These are phyloP conservation scores for Rosa chinensis DNA, from an alignment of 306 rosid species.

Conservation along the genomic window DNA sequence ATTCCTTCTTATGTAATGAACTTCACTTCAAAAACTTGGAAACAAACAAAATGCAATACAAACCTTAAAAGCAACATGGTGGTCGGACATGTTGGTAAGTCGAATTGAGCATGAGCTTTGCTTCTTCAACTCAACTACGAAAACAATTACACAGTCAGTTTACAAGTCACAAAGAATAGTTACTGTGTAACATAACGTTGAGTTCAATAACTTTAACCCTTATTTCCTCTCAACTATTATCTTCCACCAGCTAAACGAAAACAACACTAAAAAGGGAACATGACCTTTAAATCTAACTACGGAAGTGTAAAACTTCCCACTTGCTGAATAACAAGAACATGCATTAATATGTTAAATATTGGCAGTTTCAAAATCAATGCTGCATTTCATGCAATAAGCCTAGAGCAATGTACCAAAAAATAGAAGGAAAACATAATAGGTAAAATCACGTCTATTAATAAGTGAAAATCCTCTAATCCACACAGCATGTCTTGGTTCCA, in stretches of 20 bases:
- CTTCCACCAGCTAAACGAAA: not conserved
- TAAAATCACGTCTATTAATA: not conserved
- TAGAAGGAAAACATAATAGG: not conserved
- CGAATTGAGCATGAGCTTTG: slow-evolving; percentile 76
- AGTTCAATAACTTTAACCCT: not conserved
- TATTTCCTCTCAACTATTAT: not conserved
- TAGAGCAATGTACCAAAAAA: not conserved
- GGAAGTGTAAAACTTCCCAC: not conserved
- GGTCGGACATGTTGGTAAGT: slow-evolving; percentile 55
- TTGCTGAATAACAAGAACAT: not conserved
- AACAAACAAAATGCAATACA: slow-evolving; percentile 12
- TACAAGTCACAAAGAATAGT: not conserved
- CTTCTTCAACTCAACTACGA: slow-evolving; percentile 77
- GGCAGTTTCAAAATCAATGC: not conserved
- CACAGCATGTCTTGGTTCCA: not conserved
- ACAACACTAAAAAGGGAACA: not conserved
- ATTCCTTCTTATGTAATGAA: not conserved
- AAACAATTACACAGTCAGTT: slow-evolving; percentile 17
- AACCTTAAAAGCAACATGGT: slow-evolving; percentile 86
- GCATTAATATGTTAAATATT: not conserved
- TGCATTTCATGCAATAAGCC: not conserved
- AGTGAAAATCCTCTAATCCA: not conserved
- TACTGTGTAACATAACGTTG: not conserved
- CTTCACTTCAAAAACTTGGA: not conserved
- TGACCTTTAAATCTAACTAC: not conserved